Conservation (phyloP, 768 basidiomycete genomes). For the Mrakia blollopis region DNA sequence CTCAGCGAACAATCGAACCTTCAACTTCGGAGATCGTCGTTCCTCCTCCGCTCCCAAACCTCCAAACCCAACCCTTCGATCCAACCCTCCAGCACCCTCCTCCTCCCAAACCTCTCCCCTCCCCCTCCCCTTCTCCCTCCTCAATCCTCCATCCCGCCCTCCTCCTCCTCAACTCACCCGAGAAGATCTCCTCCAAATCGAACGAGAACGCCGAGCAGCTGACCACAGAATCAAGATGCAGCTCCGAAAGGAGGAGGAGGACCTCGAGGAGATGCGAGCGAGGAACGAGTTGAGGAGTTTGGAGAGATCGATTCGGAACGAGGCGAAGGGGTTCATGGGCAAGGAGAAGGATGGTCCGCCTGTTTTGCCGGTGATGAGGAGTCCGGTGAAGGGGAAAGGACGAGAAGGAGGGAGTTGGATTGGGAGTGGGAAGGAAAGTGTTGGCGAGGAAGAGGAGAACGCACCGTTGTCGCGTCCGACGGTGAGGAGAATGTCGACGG, state of each 20-base stretch:
- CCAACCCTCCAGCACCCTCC: neutral
- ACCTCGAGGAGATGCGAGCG: neutral
- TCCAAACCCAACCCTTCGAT: neutral
- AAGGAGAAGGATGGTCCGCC: neutral
- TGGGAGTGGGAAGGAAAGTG: neutral
- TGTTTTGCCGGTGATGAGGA: neutral
- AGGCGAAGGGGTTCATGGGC: neutral
- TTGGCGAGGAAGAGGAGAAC: too few relatives aligned
- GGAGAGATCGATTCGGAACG: neutral
- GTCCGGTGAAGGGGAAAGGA: neutral
- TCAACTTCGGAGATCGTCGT: neutral
- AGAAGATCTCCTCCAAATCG: neutral
- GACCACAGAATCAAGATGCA: slow-evolving; percentile 25
- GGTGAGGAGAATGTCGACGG: neutral
- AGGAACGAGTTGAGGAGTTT: slow-evolving; percentile 2
- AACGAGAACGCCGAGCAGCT: slow-evolving; percentile 15
- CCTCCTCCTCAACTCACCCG: neutral
- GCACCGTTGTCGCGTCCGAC: neutral
- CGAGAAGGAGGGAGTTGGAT: neutral
- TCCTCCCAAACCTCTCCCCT: neutral
- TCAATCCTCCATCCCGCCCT: neutral
- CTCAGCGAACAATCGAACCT: neutral
- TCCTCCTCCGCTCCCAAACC: neutral
- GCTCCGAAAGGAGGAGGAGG: slow-evolving; percentile 18
- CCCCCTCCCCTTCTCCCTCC: too few relatives aligned